Base-by-base conservation (phyloP, 768 basidiomycete species). In the Suillus lakei region DNA sequence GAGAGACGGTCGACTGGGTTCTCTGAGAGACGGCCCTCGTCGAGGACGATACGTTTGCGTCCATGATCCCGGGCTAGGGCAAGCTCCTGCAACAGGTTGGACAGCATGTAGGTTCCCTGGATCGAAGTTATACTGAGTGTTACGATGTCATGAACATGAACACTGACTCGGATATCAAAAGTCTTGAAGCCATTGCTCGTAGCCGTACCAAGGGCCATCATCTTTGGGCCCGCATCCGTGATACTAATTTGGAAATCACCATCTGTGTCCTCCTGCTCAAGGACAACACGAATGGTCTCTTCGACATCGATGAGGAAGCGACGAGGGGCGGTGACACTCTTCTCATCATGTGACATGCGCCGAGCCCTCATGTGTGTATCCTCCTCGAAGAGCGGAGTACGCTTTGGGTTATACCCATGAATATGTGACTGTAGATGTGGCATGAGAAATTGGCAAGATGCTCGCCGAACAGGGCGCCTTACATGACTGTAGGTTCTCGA, bases 41-140 rank as follows among this genome's bases (percentile, higher is more conserved):
- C 98, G n/a, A 99, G 89, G 23, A 99, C 95, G 74, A 99, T 98
- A 9, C 95, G 92, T 79, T 97, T 97, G 64, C 96, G 85, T 68
- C 92, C 91, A 78, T 97, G 96, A 74, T 99, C 97, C 10, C 95
- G 89, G 7, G 98, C 97, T 26, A 99, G 88, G 3, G 97, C 97
- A 55, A 99, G 90, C 76, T 99, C 97, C 82, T 99, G 97, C n/a
- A 99, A 85, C 30, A 99, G 87, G 78, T 98, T 99, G 15, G 97
- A 98, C 54, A 99, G 84, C 97, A 98, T 99, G 79, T 99, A 99
- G n/a, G 92, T 98, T 48, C 98, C 97, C 91, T 96, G 73, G 18
- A 71, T 61, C 66, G 16, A 67, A 30, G 60, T 60, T 32, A 67
- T 61, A 69, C 64, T 59, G 67, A 39, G 65, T 56, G 23, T 62